Base-by-base conservation (phyloP, 805 yeast species). In the Schwanniomyces vanrijiae region DNA sequence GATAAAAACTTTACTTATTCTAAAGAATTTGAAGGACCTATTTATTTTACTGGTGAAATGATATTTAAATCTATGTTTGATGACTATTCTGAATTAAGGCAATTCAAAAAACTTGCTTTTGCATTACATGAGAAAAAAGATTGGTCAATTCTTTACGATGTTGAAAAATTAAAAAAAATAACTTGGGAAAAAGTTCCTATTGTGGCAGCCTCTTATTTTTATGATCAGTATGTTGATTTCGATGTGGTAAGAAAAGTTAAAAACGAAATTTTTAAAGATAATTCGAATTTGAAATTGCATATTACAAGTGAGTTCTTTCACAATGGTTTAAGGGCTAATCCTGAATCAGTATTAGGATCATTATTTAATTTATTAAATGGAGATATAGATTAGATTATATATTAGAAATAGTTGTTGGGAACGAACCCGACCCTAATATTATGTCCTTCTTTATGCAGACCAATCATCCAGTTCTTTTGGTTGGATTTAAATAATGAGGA, bases 31-130 rank as follows among this genome's bases (percentile, higher is more conserved):
- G 22, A 45, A 3, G 47, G 50, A 38, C 59, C 71, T 2, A 62
- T 75, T 3, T 78, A 58, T 48, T 78, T 78, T 58, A 78, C 82
- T 2, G 81, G 83, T 10, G 84, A 81, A 51, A 78, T 79, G 82
- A 80, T 80, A 39, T 79, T 60, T 60, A 71, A 73, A 50, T 73
- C 76, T 11, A 78, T 78, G 77, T 72, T 57, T 49, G 77, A 76
- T 29, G 83, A 80, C 52, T 79, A 68, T 50, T 58, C 60, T 0
- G 80, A 76, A 51, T 64, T 81, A 35, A 47, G 55, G 4, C 61
- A 61, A 13, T 62, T 81, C 37, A 68, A 70, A 44, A 54, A 56
- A 2, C 64, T 80, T 49, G 80, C 82, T 1, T 20, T 62, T 40
- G 66, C 61, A 3, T 56, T 72, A 40, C 75, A 71, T 45, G 42